These are phyloP conservation scores for Aschersonia sp. DNA, from an alignment of 2,329 filamentous ascomycete genomes.

Conservation along the genomic window DNA sequence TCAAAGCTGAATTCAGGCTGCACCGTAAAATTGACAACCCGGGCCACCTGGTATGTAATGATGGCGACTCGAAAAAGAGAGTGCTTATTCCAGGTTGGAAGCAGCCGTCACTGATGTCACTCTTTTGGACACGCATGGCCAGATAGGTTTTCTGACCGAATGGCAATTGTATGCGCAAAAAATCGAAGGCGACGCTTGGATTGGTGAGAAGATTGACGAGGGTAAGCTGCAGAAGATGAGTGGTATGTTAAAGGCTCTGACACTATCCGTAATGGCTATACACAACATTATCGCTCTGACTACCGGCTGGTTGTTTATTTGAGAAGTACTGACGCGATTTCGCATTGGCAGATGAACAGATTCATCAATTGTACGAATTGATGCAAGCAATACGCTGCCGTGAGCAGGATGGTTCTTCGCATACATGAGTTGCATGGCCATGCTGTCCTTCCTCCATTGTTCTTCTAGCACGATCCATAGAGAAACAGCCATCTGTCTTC, in stretches of 20 bases:
- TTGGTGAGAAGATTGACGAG: conserved; percentile 69
- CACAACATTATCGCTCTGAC: background rate
- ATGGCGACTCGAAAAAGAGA: background rate
- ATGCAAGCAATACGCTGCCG: conserved; percentile 62
- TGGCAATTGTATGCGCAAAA: conserved; percentile 95
- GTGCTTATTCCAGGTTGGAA: too few species aligned
- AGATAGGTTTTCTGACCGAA: conserved; percentile 93
- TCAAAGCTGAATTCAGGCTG: conserved; percentile 82
- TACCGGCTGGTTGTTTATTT: too few species aligned
- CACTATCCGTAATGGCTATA: background rate
- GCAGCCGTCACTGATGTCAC: too few species aligned
- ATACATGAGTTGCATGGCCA: conserved; percentile 8
- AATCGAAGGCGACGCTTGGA: conserved; percentile 77
- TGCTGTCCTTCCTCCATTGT: too few species aligned
- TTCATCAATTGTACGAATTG: conserved; percentile 86
- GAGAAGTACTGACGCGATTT: background rate
- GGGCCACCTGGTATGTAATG: conserved; percentile 59
- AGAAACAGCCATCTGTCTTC: too few species aligned
- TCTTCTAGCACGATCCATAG: too few species aligned
- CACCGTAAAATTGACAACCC: conserved; percentile 81
- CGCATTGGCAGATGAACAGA: conserved; percentile 59
- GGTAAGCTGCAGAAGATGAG: conserved; percentile 87
- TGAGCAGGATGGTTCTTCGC: conserved; percentile 11
- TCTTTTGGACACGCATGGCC: background rate
- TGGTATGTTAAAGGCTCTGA: conserved; percentile 38